phyloP scores from a whole-genome alignment of 1,139 yeast genomes.

The Candida frijolesensis region DNA sequence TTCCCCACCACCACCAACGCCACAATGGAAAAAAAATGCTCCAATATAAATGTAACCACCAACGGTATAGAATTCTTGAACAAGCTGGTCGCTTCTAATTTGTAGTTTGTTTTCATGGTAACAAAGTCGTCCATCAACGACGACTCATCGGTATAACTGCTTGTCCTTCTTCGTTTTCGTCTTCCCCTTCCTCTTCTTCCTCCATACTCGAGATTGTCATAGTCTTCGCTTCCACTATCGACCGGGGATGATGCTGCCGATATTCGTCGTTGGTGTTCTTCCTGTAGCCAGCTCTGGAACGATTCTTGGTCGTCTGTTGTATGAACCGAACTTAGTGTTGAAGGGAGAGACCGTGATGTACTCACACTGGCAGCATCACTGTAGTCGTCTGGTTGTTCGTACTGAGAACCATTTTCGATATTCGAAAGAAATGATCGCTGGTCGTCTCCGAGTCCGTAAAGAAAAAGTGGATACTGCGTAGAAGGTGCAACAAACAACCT shows the following conservation, averaged over 20 bases:
- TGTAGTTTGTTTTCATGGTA: constrained; percentile 46
- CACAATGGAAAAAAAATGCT: constrained; percentile 71
- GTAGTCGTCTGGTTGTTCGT: constrained; percentile 40
- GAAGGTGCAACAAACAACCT: constrained; percentile 69
- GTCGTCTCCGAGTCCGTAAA: constrained; percentile 62
- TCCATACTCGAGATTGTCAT: constrained; percentile 18
- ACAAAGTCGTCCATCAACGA: constrained; percentile 28
- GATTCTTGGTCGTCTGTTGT: constrained; percentile 57
- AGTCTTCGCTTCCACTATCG: constrained; percentile 20
- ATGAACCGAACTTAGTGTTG: constrained; percentile 54
- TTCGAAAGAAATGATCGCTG: constrained; percentile 63
- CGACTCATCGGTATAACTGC: constrained; percentile 1
- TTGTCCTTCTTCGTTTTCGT: constrained; percentile 17
- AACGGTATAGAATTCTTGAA: constrained; percentile 63
- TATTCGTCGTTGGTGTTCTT: constrained; percentile 66
- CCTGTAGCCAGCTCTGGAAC: constrained; percentile 59
- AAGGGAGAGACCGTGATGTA: constrained; percentile 64
- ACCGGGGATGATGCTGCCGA: constrained; percentile 37
- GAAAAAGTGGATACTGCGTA: constrained; percentile 65
- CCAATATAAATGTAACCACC: constrained; percentile 66
- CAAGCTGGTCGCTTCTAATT: constrained; percentile 50
- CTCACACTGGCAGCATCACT: constrained; percentile 56
- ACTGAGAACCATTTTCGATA: constrained; percentile 44
- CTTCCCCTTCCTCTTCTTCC: constrained; percentile 6
- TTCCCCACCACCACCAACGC: constrained; percentile 75